Evolutionary conservation across 768 basidiomycete species (phyloP).

Genomic region (Mycena sanguinolenta): DNA sequence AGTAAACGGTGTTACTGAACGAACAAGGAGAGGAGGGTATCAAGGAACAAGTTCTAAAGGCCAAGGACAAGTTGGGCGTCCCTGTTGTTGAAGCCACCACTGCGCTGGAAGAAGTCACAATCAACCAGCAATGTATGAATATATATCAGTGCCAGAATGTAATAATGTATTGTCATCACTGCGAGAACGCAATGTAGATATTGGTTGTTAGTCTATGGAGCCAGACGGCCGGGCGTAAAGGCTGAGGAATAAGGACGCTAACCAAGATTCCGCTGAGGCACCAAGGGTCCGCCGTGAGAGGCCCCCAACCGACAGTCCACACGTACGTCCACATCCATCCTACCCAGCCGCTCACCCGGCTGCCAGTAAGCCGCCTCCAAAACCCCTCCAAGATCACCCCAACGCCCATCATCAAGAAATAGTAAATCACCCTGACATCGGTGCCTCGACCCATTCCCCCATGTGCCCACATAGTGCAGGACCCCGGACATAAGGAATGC

Average conservation of each 20-base stretch:
- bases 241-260: conserved; percentile 53
- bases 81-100: neutral
- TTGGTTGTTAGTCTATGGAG: conserved; percentile 20
- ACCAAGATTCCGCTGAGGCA: conserved; percentile 56
- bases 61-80: conserved; percentile 50
- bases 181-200: neutral
- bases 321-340: conserved; percentile 66
- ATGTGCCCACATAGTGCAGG: conserved; percentile 70
- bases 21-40: conserved; percentile 55
- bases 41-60: conserved; percentile 52
- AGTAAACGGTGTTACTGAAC: conserved; percentile 55
- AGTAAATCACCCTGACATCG: conserved; percentile 61
- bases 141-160: neutral
- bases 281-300: conserved; percentile 66
- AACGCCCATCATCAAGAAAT: conserved; percentile 70
- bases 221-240: conserved; percentile 47
- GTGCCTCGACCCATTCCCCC: conserved; percentile 69
- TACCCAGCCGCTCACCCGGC: conserved; percentile 57
- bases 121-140: neutral
- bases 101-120: conserved; percentile 1
- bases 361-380: conserved; percentile 60
- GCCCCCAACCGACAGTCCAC: conserved; percentile 64
- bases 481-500: conserved; percentile 72
- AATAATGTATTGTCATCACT: too few relatives aligned
- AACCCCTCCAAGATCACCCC: conserved; percentile 63